A percentile compares a stretch with the other conserved stretches of the same genome.
phyloP scores from a whole-genome alignment of 768 basidiomycete genomes.

The Phylloporus arenicola region DNA sequence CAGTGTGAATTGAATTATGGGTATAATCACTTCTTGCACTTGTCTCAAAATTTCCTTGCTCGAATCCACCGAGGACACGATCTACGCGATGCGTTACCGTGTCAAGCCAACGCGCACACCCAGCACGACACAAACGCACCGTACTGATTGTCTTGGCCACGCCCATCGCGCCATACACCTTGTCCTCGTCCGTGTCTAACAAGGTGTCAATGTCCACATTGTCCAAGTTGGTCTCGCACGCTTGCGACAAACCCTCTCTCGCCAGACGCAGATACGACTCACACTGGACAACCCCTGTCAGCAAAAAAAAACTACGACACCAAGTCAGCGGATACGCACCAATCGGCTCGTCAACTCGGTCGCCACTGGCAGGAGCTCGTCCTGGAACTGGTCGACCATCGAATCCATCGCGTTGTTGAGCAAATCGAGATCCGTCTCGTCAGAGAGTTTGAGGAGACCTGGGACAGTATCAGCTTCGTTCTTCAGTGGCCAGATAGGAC shows the following conservation, averaged over 20 bases:
- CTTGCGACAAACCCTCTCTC: constrained; percentile 53
- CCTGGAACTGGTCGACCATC: constrained; percentile 82
- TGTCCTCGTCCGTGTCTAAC: constrained; percentile 70
- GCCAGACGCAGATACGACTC: constrained; percentile 79
- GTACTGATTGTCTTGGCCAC: constrained; percentile 81
- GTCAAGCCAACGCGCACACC: not conserved
- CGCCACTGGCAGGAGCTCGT: constrained; percentile 80
- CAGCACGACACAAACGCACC: constrained; percentile 35
- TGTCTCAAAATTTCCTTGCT: constrained; percentile 71
- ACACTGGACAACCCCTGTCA: constrained; percentile 41
- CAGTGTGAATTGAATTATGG: constrained; percentile 70
- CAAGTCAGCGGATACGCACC: constrained; percentile 38
- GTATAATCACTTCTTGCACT: constrained; percentile 77
- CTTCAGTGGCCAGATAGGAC: constrained; percentile 3
- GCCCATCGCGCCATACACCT: constrained; percentile 84
- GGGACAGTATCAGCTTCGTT: constrained; percentile 2
- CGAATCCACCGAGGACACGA: constrained; percentile 69
- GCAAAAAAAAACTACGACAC: not conserved
- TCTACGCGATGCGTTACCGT: constrained; percentile 36
- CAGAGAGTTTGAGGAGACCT: constrained; percentile 87
- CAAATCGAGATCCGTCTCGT: constrained; percentile 85
- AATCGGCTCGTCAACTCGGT: constrained; percentile 72
- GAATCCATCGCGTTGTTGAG: constrained; percentile 79
- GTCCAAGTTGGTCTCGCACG: constrained; percentile 45
- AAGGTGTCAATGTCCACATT: constrained; percentile 53